phyloP scores from a whole-genome alignment of 352 stramenopile species.

The Globisporangium solare region DNA sequence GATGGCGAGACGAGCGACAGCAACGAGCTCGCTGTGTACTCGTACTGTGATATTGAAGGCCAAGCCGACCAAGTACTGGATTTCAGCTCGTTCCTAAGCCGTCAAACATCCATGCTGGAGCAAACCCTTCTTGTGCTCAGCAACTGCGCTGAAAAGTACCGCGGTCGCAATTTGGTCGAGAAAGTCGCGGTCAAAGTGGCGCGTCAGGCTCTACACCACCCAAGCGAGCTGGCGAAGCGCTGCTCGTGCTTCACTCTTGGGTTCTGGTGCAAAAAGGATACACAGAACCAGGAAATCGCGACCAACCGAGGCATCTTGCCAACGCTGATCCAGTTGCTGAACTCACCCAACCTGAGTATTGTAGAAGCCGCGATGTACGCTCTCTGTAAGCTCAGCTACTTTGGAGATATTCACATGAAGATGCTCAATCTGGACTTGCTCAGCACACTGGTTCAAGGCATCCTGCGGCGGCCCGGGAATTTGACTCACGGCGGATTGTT shows the following conservation, averaged over 20 bases:
- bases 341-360: slow-evolving; percentile 47
- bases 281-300: slow-evolving; percentile 37
- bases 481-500: slow-evolving; percentile 45
- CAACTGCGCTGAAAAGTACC: slow-evolving; percentile 58
- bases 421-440: slow-evolving; percentile 56
- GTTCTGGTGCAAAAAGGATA: slow-evolving; percentile 56
- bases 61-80: slow-evolving; percentile 33
- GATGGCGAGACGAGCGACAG: slow-evolving; percentile 5
- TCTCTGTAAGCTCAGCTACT: slow-evolving; percentile 58
- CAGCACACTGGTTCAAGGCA: slow-evolving; percentile 44
- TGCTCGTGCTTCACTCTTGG: slow-evolving; percentile 67
- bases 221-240: slow-evolving; percentile 64
- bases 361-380: slow-evolving; percentile 60
- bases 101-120: slow-evolving; percentile 57
- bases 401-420: slow-evolving; percentile 60
- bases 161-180: slow-evolving; percentile 31
- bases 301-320: slow-evolving; percentile 38
- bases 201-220: slow-evolving; percentile 45
- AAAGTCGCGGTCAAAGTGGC: slow-evolving; percentile 53
- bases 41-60: slow-evolving; percentile 5
- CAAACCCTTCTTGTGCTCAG: slow-evolving; percentile 63
- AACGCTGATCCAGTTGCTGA: slow-evolving; percentile 55
- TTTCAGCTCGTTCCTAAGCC: slow-evolving; percentile 53
- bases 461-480: slow-evolving; percentile 31
- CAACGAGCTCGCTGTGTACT: slow-evolving; percentile 11